Percentiles rank a stretch among this genome's conserved stretches.
Conservation (phyloP, 345 rosid genomes). For the Citrus mangshanensis region DNA sequence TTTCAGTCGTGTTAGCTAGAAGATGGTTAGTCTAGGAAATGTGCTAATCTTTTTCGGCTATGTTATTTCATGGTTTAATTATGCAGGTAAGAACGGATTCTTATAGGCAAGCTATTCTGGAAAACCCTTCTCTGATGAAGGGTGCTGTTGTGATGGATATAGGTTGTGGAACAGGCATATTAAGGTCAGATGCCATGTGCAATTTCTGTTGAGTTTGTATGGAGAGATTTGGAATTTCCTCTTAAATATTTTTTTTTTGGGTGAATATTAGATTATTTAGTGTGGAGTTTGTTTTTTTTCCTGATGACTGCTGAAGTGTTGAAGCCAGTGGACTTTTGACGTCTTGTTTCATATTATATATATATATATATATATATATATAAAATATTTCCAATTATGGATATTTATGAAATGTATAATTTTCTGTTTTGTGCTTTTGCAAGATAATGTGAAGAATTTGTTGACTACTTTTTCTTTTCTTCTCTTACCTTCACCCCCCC, state of each 20-base stretch:
- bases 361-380: too few species aligned
- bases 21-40: conserved; percentile 6
- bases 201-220: not conserved
- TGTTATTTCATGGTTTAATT: conserved; percentile 3
- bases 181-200: conserved; percentile 47
- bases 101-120: conserved; percentile 74
- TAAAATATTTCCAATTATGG: too few species aligned
- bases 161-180: conserved; percentile 95
- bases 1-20: not conserved
- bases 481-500: too few species aligned
- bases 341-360: not conserved
- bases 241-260: not conserved
- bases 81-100: conserved; percentile 84
- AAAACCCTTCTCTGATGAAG: conserved; percentile 69
- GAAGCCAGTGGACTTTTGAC: not conserved
- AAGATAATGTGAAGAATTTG: not conserved
- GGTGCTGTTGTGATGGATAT: conserved; percentile 94
- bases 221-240: not conserved
- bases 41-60: not conserved
- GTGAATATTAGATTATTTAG: not conserved
- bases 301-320: not conserved
- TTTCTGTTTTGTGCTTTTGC: not conserved
- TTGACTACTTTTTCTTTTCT: not conserved
- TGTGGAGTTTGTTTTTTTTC: not conserved
- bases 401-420: too few species aligned